A percentile compares a stretch with the other conserved stretches of the same genome.
Conservation (phyloP, 2,329 filamentous ascomycete genomes). For the Colletotrichum spinosum region DNA sequence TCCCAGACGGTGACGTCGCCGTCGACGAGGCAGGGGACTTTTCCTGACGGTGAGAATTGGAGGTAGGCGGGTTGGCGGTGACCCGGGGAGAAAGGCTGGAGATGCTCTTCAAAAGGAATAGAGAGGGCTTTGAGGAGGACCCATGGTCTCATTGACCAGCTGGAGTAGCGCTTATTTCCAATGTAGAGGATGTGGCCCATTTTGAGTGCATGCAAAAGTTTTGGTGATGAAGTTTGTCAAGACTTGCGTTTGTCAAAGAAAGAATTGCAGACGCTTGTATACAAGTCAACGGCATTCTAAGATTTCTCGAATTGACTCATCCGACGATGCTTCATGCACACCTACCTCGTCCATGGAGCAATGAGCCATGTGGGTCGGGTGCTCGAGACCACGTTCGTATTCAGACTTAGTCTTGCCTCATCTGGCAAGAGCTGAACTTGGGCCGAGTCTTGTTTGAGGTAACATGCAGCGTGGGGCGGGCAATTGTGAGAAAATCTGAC, state of each 20-base stretch:
- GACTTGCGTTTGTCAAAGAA: neutral
- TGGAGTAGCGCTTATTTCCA: conserved; percentile 58
- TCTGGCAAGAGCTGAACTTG: too few relatives aligned
- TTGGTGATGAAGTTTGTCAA: neutral
- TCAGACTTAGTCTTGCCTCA: too few relatives aligned
- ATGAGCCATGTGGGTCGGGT: neutral
- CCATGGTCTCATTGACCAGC: conserved; percentile 60
- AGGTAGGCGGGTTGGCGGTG: conserved; percentile 48
- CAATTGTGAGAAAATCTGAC: too few relatives aligned
- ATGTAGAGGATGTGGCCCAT: conserved; percentile 56
- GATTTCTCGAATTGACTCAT: conserved; percentile 12
- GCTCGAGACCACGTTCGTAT: too few relatives aligned
- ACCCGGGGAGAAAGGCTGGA: conserved; percentile 48
- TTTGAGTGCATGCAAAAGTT: neutral
- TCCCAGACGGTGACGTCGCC: conserved; percentile 51
- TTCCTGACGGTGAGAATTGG: conserved; percentile 53
- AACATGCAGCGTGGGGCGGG: too few relatives aligned
- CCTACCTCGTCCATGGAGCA: neutral
- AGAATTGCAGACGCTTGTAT: neutral
- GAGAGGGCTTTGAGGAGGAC: conserved; percentile 56
- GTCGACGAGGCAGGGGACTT: conserved; percentile 56
- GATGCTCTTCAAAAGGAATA: conserved; percentile 55
- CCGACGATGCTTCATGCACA: neutral
- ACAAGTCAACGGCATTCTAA: neutral
- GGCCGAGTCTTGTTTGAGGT: too few relatives aligned